These are phyloP conservation scores for Neurospora sp. DNA, from an alignment of 495 filamentous ascomycete species.

Conservation along the genomic window DNA sequence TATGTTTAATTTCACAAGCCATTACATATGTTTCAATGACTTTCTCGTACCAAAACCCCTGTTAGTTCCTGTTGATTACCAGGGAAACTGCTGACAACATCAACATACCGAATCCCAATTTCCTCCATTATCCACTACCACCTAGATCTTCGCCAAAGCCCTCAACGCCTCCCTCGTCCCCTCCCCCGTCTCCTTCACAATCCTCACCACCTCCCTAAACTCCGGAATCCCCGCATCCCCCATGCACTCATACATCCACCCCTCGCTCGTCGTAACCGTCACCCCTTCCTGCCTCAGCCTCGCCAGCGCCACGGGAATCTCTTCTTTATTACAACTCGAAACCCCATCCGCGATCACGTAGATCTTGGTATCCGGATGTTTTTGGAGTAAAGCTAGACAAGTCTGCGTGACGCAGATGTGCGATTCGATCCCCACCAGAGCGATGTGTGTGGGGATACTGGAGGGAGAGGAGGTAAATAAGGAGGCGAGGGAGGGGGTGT, in stretches of 20 bases:
- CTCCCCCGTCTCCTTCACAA: slow-evolving; percentile 70
- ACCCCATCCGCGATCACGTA: slow-evolving; percentile 91
- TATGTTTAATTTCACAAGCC: neutral
- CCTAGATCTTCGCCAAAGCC: slow-evolving; percentile 30
- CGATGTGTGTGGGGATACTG: slow-evolving; percentile 29
- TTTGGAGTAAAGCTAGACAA: slow-evolving; percentile 63
- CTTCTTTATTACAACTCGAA: slow-evolving; percentile 71
- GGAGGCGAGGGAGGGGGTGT: slow-evolving; percentile 36
- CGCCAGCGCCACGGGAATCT: slow-evolving; percentile 68
- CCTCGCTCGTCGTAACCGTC: slow-evolving; percentile 79
- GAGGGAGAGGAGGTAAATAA: slow-evolving; percentile 28
- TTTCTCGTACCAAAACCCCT: neutral
- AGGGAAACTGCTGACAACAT: neutral
- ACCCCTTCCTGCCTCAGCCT: slow-evolving; percentile 68
- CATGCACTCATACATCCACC: slow-evolving; percentile 86
- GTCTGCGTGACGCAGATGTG: slow-evolving; percentile 97
- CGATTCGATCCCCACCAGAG: slow-evolving; percentile 78
- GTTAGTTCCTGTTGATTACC: neutral
- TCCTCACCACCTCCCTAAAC: slow-evolving; percentile 60
- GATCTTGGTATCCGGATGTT: slow-evolving; percentile 56
- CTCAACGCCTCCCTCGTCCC: slow-evolving; percentile 55
- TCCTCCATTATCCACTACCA: neutral
- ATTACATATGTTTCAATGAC: neutral
- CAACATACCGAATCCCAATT: neutral
- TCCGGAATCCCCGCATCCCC: slow-evolving; percentile 69